Conservation (phyloP, 2,329 filamentous ascomycete species). For the Fusarium sp. region DNA sequence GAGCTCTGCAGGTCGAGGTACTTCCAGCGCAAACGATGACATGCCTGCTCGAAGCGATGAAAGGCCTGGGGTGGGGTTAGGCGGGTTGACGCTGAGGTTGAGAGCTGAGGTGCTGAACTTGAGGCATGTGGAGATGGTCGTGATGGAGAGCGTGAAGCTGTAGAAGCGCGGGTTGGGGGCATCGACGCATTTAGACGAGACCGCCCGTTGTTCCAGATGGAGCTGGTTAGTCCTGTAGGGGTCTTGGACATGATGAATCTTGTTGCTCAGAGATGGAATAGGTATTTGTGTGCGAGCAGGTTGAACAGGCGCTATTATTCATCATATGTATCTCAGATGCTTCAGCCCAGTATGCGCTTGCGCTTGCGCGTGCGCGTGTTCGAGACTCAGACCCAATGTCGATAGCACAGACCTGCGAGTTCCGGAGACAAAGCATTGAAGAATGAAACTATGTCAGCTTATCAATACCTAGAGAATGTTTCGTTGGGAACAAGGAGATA, state of each 20-base stretch:
- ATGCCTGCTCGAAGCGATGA: constrained; percentile 68
- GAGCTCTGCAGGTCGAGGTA: constrained; percentile 67
- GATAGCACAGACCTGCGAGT: not conserved
- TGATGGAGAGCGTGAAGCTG: constrained; percentile 31
- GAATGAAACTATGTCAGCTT: not conserved
- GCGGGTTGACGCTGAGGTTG: constrained; percentile 22
- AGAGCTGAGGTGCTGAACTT: not conserved
- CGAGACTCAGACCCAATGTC: not conserved
- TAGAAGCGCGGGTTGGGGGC: constrained; percentile 16
- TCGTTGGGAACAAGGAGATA: not conserved
- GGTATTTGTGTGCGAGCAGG: not conserved
- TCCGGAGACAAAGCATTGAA: not conserved
- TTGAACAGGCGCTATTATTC: not conserved
- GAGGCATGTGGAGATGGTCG: constrained; percentile 14
- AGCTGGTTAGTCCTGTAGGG: constrained; percentile 33
- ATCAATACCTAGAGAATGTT: too few species aligned
- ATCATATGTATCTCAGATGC: not conserved
- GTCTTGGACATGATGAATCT: constrained; percentile 29
- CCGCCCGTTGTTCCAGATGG: constrained; percentile 43
- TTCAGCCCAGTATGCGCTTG: not conserved
- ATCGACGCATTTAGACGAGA: constrained; percentile 9
- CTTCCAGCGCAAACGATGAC: constrained; percentile 72
- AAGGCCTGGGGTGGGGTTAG: constrained; percentile 57
- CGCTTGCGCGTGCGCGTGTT: too few species aligned
- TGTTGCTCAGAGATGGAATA: too few species aligned